Evolutionary conservation across 177 flowering plant genomes (phyloP).

Genomic region (Vitis hybrid): DNA sequence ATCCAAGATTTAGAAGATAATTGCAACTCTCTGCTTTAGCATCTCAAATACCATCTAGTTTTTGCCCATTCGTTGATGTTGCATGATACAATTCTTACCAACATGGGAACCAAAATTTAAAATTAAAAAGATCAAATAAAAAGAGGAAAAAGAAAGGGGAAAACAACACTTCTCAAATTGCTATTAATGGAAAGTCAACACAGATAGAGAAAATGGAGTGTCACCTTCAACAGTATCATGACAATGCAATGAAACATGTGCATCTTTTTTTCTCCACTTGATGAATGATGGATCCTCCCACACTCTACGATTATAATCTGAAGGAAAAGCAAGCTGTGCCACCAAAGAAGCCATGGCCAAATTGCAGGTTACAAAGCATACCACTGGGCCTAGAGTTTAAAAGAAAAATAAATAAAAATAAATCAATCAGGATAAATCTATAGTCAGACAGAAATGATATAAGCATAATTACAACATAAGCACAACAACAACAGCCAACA

Average conservation of each 20-base stretch:
- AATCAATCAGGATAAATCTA: too few relatives aligned
- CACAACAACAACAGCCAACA: not conserved
- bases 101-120: too few relatives aligned
- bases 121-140: not conserved
- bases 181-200: not conserved
- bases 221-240: constrained; percentile 88
- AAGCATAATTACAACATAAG: not conserved
- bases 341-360: constrained; percentile 39
- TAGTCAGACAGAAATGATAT: too few relatives aligned
- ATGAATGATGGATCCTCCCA: constrained; percentile 88
- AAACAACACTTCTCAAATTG: not conserved
- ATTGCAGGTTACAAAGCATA: not conserved
- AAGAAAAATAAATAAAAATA: too few relatives aligned
- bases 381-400: not conserved
- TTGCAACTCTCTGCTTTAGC: too few relatives aligned
- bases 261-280: constrained; percentile 88
- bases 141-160: not conserved
- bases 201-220: not conserved
- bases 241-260: constrained; percentile 80
- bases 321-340: constrained; percentile 32
- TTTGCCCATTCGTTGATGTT: too few relatives aligned
- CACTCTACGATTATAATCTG: constrained; percentile 41
- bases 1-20: too few relatives aligned
- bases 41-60: too few relatives aligned
- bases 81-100: too few relatives aligned